Base-by-base conservation (phyloP, 2,329 filamentous ascomycete species). In the Diaporthe velutina region DNA sequence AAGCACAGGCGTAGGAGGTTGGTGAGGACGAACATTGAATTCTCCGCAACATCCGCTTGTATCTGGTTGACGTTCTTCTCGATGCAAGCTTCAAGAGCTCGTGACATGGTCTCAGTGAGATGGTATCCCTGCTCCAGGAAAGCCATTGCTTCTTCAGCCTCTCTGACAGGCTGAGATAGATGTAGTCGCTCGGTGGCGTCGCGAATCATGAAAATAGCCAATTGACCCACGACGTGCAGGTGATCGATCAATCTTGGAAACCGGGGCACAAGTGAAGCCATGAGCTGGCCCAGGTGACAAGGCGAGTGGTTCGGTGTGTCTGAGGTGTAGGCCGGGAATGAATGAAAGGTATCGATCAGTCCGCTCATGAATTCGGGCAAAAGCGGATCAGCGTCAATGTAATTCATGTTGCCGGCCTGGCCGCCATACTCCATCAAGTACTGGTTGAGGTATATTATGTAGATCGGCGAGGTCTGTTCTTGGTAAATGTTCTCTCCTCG, bases 11-110 rank as follows among this genome's bases (percentile, higher is more conserved):
- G 85, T 28, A 89, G 80, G 12, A 91, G 84, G 7, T 85, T 83
- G 3, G 85, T 82, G 33, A 91, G 82, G 19, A 83, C 82, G 2
- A 78, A 77, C 25, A 90, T 81, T 17, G 85, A 80, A 22, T 71
- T 74, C 19, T 80, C 78, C 0, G 87, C 84, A 38, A 83, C 84
- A 2, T 91, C 89, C 19, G 82, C 81, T 19, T 83, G 83, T 25
- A 92, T 82, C 66, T 85, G 84, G 13, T 89, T 90, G 55, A 89
- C 85, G 73, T 88, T 87, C 77, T 90, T 92, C 40, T 91, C 89
- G 57, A 92, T 86, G 72, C 89, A 84, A 4, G 78, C 77, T 4
- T 83, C 83, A 22, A 92, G 78, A 6, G 84, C 84, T 8, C 78
- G 78, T 1, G 87, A 86, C 50, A 87, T 83, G 15, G 82, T 76